Percentiles rank a stretch among this genome's conserved stretches.
phyloP scores from a whole-genome alignment of 2,329 filamentous ascomycete genomes.

The Chrysoporthe austroafricana region DNA sequence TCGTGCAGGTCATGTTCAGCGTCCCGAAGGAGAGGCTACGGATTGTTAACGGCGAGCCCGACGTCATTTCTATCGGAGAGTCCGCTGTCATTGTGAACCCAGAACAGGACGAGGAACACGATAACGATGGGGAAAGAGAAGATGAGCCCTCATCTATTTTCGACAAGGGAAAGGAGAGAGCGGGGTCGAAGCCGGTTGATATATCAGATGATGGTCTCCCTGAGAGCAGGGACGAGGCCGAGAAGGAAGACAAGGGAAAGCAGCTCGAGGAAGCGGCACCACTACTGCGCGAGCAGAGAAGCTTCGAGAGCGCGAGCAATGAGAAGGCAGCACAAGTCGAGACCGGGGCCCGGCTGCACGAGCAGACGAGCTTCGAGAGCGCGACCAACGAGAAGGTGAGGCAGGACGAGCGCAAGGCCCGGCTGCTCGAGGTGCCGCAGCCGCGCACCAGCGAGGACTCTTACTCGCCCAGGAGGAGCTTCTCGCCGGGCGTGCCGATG shows the following conservation, averaged over 20 bases:
- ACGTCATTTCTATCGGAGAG: constrained; percentile 45
- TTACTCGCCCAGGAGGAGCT: constrained; percentile 20
- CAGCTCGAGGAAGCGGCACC: not conserved
- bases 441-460: constrained; percentile 7
- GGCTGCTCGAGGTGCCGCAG: constrained; percentile 23
- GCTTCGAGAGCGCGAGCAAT: constrained; percentile 13
- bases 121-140: not conserved
- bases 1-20: constrained; percentile 89
- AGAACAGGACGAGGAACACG: constrained; percentile 33
- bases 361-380: constrained; percentile 8
- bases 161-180: constrained; percentile 15
- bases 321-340: constrained; percentile 14
- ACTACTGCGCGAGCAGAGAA: not conserved
- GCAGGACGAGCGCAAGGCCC: constrained; percentile 15
- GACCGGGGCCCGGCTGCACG: not conserved
- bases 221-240: constrained; percentile 7
- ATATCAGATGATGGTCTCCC: not conserved
- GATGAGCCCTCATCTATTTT: constrained; percentile 1
- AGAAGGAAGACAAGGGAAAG: constrained; percentile 1
- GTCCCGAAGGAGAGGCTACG: constrained; percentile 83
- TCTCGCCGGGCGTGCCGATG: constrained; percentile 25
- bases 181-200: not conserved
- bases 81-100: constrained; percentile 45
- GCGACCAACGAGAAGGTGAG: constrained; percentile 11
- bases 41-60: constrained; percentile 81